Percentiles rank a stretch among this genome's conserved stretches.
Evolutionary conservation across 345 rosid genomes (phyloP).

Genomic region (Gossypium sturtianum): DNA sequence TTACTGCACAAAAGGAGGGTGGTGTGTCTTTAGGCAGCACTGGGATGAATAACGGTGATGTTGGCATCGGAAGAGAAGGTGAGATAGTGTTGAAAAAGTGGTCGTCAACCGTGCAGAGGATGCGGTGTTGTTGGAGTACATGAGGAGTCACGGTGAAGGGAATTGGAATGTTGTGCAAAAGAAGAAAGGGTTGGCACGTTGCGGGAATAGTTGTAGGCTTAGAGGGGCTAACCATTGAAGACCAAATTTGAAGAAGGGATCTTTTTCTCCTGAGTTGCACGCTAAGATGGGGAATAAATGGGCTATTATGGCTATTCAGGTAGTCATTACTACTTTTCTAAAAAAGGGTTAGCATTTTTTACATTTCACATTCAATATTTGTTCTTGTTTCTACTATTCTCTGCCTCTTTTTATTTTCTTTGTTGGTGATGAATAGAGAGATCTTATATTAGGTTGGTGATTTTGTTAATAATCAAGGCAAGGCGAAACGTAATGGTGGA

Average conservation of each 20-base stretch:
- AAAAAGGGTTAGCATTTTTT: no score
- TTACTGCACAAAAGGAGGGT: not conserved
- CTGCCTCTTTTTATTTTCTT: no score
- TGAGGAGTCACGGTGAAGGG: slow-evolving; percentile 45
- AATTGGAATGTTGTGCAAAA: slow-evolving; percentile 56
- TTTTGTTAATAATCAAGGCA: no score
- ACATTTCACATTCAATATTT: no score
- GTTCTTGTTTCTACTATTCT: no score
- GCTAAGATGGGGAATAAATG: slow-evolving; percentile 53
- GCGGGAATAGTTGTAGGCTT: slow-evolving; percentile 53
- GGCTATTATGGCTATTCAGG: slow-evolving; percentile 61
- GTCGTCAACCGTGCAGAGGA: slow-evolving; percentile 24
- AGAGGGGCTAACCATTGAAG: slow-evolving; percentile 53
- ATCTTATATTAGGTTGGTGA: no score
- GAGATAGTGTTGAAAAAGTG: not conserved
- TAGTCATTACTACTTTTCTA: not conserved
- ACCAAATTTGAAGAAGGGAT: slow-evolving; percentile 14
- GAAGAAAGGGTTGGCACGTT: slow-evolving; percentile 44
- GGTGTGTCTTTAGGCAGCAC: not conserved
- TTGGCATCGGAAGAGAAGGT: not conserved
- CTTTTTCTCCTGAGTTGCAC: slow-evolving; percentile 25
- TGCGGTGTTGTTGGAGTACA: slow-evolving; percentile 36
- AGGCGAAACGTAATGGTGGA: no score
- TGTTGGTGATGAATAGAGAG: no score
- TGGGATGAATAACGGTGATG: not conserved